Evolutionary conservation across 2,329 filamentous ascomycete species (phyloP).

Genomic region (Cladosporium sp.): DNA sequence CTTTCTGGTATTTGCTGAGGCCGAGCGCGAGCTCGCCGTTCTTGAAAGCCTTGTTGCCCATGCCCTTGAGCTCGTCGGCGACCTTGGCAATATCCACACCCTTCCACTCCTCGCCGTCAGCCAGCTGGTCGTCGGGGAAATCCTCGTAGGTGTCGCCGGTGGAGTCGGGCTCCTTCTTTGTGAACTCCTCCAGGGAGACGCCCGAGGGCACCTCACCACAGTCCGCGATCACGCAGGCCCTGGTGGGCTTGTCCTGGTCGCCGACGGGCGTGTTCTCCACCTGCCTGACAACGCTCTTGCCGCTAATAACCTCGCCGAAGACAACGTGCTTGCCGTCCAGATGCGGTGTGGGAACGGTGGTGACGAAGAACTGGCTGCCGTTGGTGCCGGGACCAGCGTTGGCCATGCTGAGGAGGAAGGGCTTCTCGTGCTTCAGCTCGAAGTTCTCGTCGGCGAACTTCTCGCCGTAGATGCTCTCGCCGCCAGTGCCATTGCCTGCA

Average conservation of each 20-base stretch:
- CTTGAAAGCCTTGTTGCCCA: conserved; percentile 91
- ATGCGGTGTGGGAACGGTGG: conserved; percentile 89
- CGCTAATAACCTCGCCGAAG: conserved; percentile 87
- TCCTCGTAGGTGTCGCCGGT: conserved; percentile 93
- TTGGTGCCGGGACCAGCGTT: conserved; percentile 95
- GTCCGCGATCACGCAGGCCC: conserved; percentile 67
- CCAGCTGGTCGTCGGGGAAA: conserved; percentile 76
- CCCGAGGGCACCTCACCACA: conserved; percentile 76
- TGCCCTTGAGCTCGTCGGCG: conserved; percentile 78
- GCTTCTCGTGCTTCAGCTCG: conserved; percentile 79
- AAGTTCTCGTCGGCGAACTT: conserved; percentile 99
- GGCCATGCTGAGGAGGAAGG: conserved; percentile 94
- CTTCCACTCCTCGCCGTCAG: conserved; percentile 51
- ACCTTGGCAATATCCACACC: conserved; percentile 69
- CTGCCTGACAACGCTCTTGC: conserved; percentile 84
- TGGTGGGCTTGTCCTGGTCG: conserved; percentile 67
- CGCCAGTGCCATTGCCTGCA: conserved; percentile 85
- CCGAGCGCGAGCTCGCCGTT: conserved; percentile 61
- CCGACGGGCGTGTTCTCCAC: conserved; percentile 78
- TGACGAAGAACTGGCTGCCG: conserved; percentile 97
- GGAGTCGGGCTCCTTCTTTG: conserved; percentile 64
- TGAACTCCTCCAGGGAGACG: conserved; percentile 60
- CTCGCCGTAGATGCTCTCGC: conserved; percentile 93
- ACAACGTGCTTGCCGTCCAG: conserved; percentile 96
- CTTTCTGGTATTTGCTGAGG: conserved; percentile 92